Base-by-base conservation (phyloP, 129 eudicot genomes). In the Silybum marianum region DNA sequence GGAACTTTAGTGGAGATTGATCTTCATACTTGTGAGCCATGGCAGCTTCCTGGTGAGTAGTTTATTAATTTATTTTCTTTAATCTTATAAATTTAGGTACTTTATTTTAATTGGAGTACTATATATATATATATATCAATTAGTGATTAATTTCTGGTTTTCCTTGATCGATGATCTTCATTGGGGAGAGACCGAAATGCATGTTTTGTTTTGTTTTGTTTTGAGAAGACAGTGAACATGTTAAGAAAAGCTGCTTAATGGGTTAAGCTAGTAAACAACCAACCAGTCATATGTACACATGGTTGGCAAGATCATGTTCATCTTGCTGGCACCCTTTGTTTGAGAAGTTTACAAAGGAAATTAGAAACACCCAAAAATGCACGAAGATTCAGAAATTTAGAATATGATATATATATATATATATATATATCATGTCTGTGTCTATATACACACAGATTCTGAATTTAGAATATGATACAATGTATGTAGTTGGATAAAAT, bases 11-110 rank as follows among this genome's bases (percentile, higher is more conserved):
- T 92, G 24, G 97, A 95, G 19, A 92, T 95, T 81, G 98, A 95
- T 75, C 95, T 95, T n/a, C 98, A 95, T 84, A 88, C 89, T 73
- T 92, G 97, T 89, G 98, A 95, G 87, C 98, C 98, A 86, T 95
- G 98, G 98, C 97, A 95, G 83, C 98, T 95, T 83, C 98, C 98
- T 38, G 98, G 98, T 95, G 84, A 22, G 92, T 86, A 22, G 91
- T 86, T 21, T 70, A 2, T 69, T 68, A 1, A 9, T 21, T n/a
- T 12, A 16, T 38, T 40, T 9, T 11, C 12, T 44, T 40, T 9
- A 2, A 40, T 9, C 1, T 8, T 10, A 8, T 9, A 9, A 2
- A 40, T 0, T 6, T 9, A 6, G 9, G 1, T 8, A 7, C 18
- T 71, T 28, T 28, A 3, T 28, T 28, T 28, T 32, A 32, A 32